phyloP scores from a whole-genome alignment of 306 rosid genomes.

The Oemleria cerasiformis region DNA sequence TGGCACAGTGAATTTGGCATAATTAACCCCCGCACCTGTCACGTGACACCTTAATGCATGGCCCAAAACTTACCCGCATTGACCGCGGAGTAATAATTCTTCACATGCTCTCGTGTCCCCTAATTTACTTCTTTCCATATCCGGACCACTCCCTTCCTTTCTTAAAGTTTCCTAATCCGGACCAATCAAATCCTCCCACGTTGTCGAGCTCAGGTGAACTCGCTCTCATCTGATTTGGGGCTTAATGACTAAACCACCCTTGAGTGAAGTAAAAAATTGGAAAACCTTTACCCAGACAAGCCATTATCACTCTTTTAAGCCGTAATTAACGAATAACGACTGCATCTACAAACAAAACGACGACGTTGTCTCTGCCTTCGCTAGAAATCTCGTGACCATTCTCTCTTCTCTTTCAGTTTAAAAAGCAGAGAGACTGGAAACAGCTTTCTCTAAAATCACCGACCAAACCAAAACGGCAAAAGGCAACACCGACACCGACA shows the following conservation, averaged over 20 bases:
- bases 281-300: not conserved
- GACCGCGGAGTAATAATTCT: conserved; percentile 18
- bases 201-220: not conserved
- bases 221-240: not conserved
- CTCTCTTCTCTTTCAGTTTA: conserved; percentile 20
- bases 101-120: conserved; percentile 25
- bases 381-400: not conserved
- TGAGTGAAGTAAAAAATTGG: conserved; percentile 10
- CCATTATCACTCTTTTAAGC: conserved; percentile 1
- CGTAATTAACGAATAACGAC: conserved; percentile 5
- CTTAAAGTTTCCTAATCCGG: not conserved
- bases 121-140: not conserved
- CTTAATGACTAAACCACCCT: conserved; percentile 1
- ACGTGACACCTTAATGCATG: conserved; percentile 25
- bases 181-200: not conserved
- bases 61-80: conserved; percentile 8
- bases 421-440: conserved; percentile 19
- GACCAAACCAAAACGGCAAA: not conserved
- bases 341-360: conserved; percentile 10
- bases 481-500: conserved; percentile 8
- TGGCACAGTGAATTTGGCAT: conserved; percentile 12
- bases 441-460: conserved; percentile 6
- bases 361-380: conserved; percentile 1
- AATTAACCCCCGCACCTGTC: conserved; percentile 22
- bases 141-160: not conserved